Evolutionary conservation across 139 green algal genomes (phyloP), one percentile per base, ranked within the genome.

Genomic region (Tetradesmus obliquus): DNA sequence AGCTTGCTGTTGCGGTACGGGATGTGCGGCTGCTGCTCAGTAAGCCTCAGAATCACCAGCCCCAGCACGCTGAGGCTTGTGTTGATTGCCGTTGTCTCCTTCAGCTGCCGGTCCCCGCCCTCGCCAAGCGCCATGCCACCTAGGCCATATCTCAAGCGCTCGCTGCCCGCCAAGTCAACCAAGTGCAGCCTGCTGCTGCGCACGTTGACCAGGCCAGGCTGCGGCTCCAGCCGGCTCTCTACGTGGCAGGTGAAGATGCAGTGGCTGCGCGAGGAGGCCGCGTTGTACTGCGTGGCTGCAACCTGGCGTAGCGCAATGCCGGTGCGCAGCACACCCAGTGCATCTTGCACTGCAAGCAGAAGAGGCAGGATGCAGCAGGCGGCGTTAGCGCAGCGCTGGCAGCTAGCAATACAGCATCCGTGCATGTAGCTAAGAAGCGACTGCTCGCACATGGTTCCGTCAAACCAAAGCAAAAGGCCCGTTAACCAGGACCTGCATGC

Each of bases 1-100:
- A 99, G 96, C 89, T 98, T 97, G n/a, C 96, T 98, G 95, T 99
- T 97, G 9, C 98, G 92, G 95, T 99, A 99, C 1, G 98, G 98
- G 2, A 99, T 93, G 92, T 99, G 98, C 45, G 91, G 93, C 92
- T 98, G 94, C 17, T 93, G 88, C 84, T 98, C 96, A 60, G 97
- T 95, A 79, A 99, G 95, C 88, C 92, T 92, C 85, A 96, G 96
- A 89, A 99, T 99, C 19, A 99, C 98, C 89, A 88, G 94, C 5
- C 98, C 98, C 84, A 99, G 96, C 3, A 95, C 96, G 55, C 96
- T 98, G 32, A 99, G 94, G 54, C 93, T 97, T 93, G 98, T 98
- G 95, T 99, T 99, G 95, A 99, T 99, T 79, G 93, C 93, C 85
- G 90, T 97, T 8, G 98, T 98, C 92, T 99, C 98, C 90, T 97